These are phyloP conservation scores for Syncephalis plumigaleata DNA, from an alignment of 371 early-diverging fungal species.

Conservation along the genomic window DNA sequence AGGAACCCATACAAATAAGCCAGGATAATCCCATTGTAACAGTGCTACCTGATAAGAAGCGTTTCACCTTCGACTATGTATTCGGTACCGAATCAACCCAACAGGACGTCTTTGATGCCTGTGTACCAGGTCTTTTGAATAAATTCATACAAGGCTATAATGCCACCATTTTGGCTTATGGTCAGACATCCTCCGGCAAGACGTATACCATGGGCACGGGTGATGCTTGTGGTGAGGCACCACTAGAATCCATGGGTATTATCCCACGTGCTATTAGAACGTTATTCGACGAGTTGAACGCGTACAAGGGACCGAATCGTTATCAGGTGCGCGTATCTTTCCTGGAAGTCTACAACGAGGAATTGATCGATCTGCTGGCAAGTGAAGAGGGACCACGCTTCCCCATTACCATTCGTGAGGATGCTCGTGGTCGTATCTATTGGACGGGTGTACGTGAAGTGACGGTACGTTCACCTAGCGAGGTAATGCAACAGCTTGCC, in stretches of 20 bases:
- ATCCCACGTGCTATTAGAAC: conserved; percentile 76
- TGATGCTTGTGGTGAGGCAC: conserved; percentile 3
- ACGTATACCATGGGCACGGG: conserved; percentile 97
- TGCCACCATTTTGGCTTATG: conserved; percentile 28
- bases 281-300: conserved; percentile 36
- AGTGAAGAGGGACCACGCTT: conserved; percentile 34
- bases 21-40: conserved; percentile 38
- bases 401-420: conserved; percentile 76
- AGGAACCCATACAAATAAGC: no score
- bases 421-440: conserved; percentile 71
- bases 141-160: conserved; percentile 60
- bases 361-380: conserved; percentile 72
- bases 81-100: conserved; percentile 52
- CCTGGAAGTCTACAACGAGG: conserved; percentile 99
- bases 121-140: conserved; percentile 54
- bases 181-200: conserved; percentile 96
- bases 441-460: conserved; percentile 86
- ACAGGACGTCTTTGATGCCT: conserved; percentile 46
- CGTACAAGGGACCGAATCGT: conserved; percentile 8
- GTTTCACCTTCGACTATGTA: conserved; percentile 63
- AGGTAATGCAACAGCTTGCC: conserved; percentile 57
- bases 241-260: no score
- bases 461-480: conserved; percentile 51
- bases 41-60: conserved; percentile 35
- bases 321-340: conserved; percentile 14